Base-by-base conservation (phyloP, 257 asterid species). In the Pogostemon cablin region DNA sequence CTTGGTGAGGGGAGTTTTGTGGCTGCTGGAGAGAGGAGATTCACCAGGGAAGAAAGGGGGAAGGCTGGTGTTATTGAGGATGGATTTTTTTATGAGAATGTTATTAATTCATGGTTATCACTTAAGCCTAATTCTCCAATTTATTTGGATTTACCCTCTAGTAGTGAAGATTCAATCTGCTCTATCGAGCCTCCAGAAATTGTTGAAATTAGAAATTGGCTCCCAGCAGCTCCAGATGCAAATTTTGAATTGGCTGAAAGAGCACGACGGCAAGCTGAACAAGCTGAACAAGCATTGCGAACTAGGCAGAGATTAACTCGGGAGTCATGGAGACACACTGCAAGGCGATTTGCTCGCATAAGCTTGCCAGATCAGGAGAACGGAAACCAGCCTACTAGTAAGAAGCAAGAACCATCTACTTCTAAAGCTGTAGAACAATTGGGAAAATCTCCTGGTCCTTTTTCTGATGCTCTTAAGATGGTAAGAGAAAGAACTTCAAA, bases 401-500 rank as follows among this genome's bases (percentile, higher is more conserved):
- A 70, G 82, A 85, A 79, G 75, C 72, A 68, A 49, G 47, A 56
- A 15, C 48, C 62, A n/a, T 73, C 82, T 20, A 5, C 85, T 15
- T 48, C 35, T 71, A 81, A 69, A 34, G 57, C 60, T 69, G 41
- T 72, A 20, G 79, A 82, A 47, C 71, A 77, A 32, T 78, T 85
- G 40, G 85, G 90, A 47, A 85, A 65, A 50, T 62, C 67, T 7
- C 75, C 79, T 2, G 84, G 86, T 62, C 85, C 88, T 6, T 88
- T 90, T 79, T 72, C 89, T 65, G 79, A 83, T 44, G 86, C 89
- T 53, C 78, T 92, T 68, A 78, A 80, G 81, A 77, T 44, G 68
- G 69, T 90, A 60, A 81, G 78, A 73, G 84, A 62, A 44, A 85
- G 85, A 70, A 72, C 71, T 25, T 53, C 69, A 35, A 78, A 60